These are phyloP conservation scores for Elaeagnus macrophylla DNA, from an alignment of 306 rosid genomes.

Conservation along the genomic window DNA sequence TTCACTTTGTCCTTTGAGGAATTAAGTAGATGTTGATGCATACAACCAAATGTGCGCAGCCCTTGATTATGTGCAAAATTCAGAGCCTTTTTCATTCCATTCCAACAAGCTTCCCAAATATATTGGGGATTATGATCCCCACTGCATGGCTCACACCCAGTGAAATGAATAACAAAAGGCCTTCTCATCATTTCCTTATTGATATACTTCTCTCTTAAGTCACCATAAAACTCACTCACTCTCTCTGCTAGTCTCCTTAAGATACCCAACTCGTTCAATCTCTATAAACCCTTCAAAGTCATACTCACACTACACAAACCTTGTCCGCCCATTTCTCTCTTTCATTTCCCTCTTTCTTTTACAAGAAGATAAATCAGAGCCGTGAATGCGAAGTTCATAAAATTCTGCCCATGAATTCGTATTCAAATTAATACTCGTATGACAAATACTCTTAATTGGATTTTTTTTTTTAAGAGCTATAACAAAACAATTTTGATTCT, in stretches of 20 bases:
- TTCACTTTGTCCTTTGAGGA: too few relatives aligned
- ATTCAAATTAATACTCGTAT: too few relatives aligned
- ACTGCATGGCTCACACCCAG: conserved; percentile 48
- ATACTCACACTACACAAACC: conserved; percentile 24
- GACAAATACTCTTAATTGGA: too few relatives aligned
- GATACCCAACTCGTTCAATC: conserved; percentile 9
- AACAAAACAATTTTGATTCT: too few relatives aligned
- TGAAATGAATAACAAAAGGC: conserved; percentile 41
- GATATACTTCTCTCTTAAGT: conserved; percentile 17
- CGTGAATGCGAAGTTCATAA: too few relatives aligned
- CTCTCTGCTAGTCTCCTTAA: conserved; percentile 38
- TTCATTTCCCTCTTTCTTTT: too few relatives aligned
- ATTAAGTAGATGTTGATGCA: conserved; percentile 15
- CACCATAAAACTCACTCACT: conserved; percentile 12
- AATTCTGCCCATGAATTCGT: too few relatives aligned
- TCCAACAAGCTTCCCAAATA: conserved; percentile 29
- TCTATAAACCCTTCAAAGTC: conserved; percentile 19
- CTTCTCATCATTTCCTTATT: conserved; percentile 16
- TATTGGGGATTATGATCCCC: conserved; percentile 34
- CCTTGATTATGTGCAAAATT: conserved; percentile 45
- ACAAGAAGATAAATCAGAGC: conserved; percentile 24
- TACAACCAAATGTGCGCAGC: conserved; percentile 31
- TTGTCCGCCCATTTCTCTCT: conserved; percentile 24
- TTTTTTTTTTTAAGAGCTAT: too few relatives aligned
- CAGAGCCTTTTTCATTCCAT: conserved; percentile 31